These are phyloP conservation scores for Vigna mungo DNA, from an alignment of 306 rosid species.

Conservation along the genomic window DNA sequence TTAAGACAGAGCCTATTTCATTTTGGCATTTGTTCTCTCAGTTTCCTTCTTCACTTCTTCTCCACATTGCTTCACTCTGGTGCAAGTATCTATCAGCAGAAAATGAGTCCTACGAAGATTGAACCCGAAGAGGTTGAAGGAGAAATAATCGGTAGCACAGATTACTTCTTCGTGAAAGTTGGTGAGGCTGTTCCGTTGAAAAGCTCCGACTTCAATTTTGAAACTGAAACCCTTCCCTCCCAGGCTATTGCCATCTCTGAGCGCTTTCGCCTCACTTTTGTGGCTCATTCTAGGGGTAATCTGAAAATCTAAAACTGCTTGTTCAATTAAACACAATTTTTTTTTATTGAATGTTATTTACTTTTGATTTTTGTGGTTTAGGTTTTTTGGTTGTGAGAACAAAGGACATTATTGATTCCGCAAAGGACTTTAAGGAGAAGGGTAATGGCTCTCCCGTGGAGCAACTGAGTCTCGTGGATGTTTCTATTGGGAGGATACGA, in stretches of 20 bases:
- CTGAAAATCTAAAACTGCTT: background rate
- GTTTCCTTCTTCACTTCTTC: too few species aligned
- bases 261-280: slow-evolving; percentile 66
- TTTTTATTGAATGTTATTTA: background rate
- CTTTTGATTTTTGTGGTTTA: slow-evolving; percentile 27
- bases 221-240: slow-evolving; percentile 57
- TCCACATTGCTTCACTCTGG: too few species aligned
- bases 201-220: slow-evolving; percentile 52
- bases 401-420: slow-evolving; percentile 70
- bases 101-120: slow-evolving; percentile 39
- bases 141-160: slow-evolving; percentile 45
- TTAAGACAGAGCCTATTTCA: too few species aligned
- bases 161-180: slow-evolving; percentile 70
- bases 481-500: slow-evolving; percentile 66
- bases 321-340: background rate
- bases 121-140: slow-evolving; percentile 57
- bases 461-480: slow-evolving; percentile 66
- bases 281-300: slow-evolving; percentile 69
- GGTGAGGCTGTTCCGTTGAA: slow-evolving; percentile 74
- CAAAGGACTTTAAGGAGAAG: slow-evolving; percentile 58
- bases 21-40: too few species aligned
- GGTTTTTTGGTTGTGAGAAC: slow-evolving; percentile 81
- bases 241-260: slow-evolving; percentile 84
- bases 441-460: slow-evolving; percentile 62
- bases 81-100: background rate